Conservation (phyloP, 176 grass and related monocot genomes). For the Alloteropsis semialata region DNA sequence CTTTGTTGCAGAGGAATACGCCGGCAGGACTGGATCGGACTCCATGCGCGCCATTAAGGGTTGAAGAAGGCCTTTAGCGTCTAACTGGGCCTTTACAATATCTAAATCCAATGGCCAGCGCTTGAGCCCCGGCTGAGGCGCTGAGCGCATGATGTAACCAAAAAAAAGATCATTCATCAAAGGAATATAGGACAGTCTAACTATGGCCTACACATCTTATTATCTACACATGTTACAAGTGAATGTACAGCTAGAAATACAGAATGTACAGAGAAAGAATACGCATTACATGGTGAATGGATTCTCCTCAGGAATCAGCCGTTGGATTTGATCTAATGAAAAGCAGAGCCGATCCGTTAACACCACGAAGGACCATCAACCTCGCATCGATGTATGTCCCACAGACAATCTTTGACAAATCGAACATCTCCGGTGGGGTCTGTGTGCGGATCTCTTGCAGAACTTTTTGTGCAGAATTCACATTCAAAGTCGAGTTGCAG, state of each 20-base stretch:
- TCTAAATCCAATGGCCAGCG: too few species aligned
- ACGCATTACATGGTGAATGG: neutral
- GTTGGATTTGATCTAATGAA: slow-evolving; percentile 61
- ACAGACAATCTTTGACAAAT: slow-evolving; percentile 74
- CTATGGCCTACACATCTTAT: neutral
- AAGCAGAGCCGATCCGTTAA: slow-evolving; percentile 71
- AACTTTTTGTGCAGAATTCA: slow-evolving; percentile 46
- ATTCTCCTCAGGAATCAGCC: slow-evolving; percentile 27
- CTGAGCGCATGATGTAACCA: neutral
- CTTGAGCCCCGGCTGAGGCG: too few species aligned
- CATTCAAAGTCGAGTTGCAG: slow-evolving; percentile 40
- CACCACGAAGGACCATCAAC: slow-evolving; percentile 80
- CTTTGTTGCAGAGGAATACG: too few species aligned
- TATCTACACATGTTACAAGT: slow-evolving; percentile 25
- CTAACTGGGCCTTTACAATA: too few species aligned
- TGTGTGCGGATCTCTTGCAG: slow-evolving; percentile 78
- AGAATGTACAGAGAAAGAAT: slow-evolving; percentile 18
- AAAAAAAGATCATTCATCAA: neutral
- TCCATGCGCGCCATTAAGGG: too few species aligned
- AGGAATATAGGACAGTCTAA: neutral
- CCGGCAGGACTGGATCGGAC: too few species aligned
- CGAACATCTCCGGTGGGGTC: slow-evolving; percentile 83
- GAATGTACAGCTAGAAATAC: slow-evolving; percentile 40
- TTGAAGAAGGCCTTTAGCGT: too few species aligned
- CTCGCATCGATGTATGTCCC: slow-evolving; percentile 90